Percentiles rank a stretch among this genome's conserved stretches.
These are phyloP conservation scores for Wickerhamiella shivajii DNA, from an alignment of 805 yeast genomes.

Conservation along the genomic window DNA sequence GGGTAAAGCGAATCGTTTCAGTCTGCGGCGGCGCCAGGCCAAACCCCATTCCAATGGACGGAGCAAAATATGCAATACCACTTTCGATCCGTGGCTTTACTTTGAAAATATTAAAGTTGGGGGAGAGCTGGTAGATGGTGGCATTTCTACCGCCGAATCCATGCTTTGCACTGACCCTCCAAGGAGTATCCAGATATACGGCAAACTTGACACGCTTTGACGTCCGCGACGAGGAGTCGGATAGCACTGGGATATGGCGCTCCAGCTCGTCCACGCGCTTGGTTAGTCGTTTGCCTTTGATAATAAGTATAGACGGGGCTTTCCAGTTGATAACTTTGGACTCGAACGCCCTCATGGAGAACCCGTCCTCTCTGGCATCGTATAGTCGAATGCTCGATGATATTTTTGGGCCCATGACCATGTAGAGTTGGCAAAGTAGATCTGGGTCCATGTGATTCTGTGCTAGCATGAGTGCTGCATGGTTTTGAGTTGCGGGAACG, in stretches of 20 bases:
- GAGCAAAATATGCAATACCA: slow-evolving; percentile 28
- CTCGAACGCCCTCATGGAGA: slow-evolving; percentile 77
- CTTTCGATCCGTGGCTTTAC: background rate
- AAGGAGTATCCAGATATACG: slow-evolving; percentile 51
- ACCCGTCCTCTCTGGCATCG: slow-evolving; percentile 64
- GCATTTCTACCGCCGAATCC: slow-evolving; percentile 53
- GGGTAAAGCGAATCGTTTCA: slow-evolving; percentile 17
- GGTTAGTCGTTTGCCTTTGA: slow-evolving; percentile 40
- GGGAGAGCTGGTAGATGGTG: slow-evolving; percentile 51
- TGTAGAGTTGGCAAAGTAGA: slow-evolving; percentile 29
- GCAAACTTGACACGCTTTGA: slow-evolving; percentile 37
- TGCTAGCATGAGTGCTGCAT: slow-evolving; percentile 26
- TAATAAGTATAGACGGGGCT: slow-evolving; percentile 62
- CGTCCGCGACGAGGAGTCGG: slow-evolving; percentile 7
- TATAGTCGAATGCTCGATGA: slow-evolving; percentile 40
- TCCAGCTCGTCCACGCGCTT: slow-evolving; percentile 7
- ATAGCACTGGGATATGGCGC: slow-evolving; percentile 9
- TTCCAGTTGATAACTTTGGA: slow-evolving; percentile 77
- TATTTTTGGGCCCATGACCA: slow-evolving; percentile 23
- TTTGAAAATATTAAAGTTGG: slow-evolving; percentile 34
- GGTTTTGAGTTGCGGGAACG: slow-evolving; percentile 1
- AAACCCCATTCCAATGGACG: slow-evolving; percentile 53
- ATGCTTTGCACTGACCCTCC: slow-evolving; percentile 60
- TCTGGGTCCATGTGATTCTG: too few relatives aligned
- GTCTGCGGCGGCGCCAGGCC: slow-evolving; percentile 48